Base-by-base conservation (phyloP, 495 filamentous ascomycete species). In the Aspergillus affinis region DNA sequence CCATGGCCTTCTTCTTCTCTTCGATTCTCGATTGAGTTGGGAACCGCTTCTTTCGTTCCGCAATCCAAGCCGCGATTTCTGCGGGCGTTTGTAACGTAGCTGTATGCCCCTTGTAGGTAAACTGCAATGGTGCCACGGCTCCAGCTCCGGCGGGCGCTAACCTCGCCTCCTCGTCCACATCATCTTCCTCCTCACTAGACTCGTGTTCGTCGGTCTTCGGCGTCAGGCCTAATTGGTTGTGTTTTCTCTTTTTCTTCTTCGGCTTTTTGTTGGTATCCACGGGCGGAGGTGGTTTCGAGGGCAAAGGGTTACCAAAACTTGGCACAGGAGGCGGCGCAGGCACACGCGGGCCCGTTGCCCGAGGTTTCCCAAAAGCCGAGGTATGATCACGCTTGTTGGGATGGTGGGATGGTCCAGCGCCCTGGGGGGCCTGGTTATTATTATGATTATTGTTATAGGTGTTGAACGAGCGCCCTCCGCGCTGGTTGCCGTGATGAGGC, bases 41-140 rank as follows among this genome's bases (percentile, higher is more conserved):
- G 68, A 81, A 97, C 18, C 85, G 85, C 63, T 86, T 88, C 65
- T 82, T 87, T 21, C 92, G 86, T 69, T 94, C 91, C 46, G 84
- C 85, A 57, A 95, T 86, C 89, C 90, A 97, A 19, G 86, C 84
- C 13, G 83, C 81, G 57, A 96, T 81, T 57, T 95, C 91, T n/a
- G 83, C 75, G 4, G 81, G 69, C 72, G 84, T 70, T 76, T 88
- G 74, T 47, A 77, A 60, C 0, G 65, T 79, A 5, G 76, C 66
- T 1, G 75, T 83, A 19, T 65, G 68, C 51, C 77, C 75, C 27
- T 65, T 71, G 58, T 72, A 81, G 4, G 74, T 75, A 55, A 83
- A 73, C 58, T 80, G 74, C 18, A 82, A 66, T 29, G 72, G 56
- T 8, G 66, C 72, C 9, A 63, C 64, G 55, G 66, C 69, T 57